phyloP scores from a whole-genome alignment of 148 eudicot genomes.

The Camellia sinensis region DNA sequence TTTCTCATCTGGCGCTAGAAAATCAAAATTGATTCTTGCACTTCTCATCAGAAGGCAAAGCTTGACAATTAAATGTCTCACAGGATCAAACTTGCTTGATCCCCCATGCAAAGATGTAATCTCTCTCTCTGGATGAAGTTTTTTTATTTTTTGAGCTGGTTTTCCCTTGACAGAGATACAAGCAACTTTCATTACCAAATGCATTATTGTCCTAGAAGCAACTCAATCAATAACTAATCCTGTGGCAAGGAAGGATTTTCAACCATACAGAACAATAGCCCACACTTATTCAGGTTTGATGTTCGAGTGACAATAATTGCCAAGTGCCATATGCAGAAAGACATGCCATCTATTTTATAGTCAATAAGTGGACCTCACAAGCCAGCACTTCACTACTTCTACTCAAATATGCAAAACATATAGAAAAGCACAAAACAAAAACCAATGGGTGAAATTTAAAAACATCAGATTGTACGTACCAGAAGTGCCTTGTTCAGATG shows the following conservation, averaged over 20 bases:
- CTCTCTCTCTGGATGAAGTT: too few relatives aligned
- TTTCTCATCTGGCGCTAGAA: too few relatives aligned
- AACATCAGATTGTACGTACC: constrained; percentile 41
- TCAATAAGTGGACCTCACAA: not conserved
- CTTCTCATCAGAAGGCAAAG: too few relatives aligned
- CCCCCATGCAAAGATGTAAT: too few relatives aligned
- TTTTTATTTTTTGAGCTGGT: too few relatives aligned
- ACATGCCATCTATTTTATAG: constrained; percentile 1
- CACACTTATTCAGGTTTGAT: not conserved
- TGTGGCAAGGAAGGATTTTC: constrained; percentile 4
- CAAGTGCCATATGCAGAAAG: constrained; percentile 1
- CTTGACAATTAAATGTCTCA: too few relatives aligned
- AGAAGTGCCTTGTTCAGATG: constrained; percentile 80
- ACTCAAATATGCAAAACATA: constrained; percentile 4
- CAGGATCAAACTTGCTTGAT: too few relatives aligned
- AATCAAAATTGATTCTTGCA: too few relatives aligned
- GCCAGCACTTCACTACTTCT: not conserved
- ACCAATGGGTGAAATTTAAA: not conserved
- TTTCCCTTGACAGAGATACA: too few relatives aligned
- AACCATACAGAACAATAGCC: not conserved
- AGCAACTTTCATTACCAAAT: too few relatives aligned
- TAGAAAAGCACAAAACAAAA: constrained; percentile 6
- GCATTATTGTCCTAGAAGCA: too few relatives aligned
- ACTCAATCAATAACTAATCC: not conserved
- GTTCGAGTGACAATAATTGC: constrained; percentile 12